Evolutionary conservation across 306 rosid species (phyloP), one percentile per base, ranked within the genome.

Genomic region (Fagus crenata): DNA sequence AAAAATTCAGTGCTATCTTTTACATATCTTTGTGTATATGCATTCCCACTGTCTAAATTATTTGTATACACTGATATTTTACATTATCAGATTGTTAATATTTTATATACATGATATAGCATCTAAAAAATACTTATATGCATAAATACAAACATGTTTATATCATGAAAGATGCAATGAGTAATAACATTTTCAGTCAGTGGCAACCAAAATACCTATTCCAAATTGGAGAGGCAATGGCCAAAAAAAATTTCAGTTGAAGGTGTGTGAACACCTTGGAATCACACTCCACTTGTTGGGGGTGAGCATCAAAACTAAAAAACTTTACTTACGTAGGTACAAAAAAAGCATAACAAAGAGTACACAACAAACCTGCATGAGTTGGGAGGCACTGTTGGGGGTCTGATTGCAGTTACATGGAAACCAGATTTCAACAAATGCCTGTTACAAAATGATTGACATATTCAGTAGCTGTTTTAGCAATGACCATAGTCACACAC

Each of bases 371-470:
- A 95, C 98, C 98, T 90, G 98, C 98, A 92, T 13, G 96, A 90
- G 86, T 92, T 92, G 49, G 95, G 93, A 59, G 97, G 92, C 86
- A 95, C 98, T 0, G 96, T 89, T 58, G 98, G 98, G 53, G 98
- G 98, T 78, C 96, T 84, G 76, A 95, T 92, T 63, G 98, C 96
- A 39, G 96, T 90, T 76, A 95, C 97, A 18, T 92, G 97, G 77
- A 95, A 92, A 77, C 98, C 98, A 60, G 97, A 87, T 84, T 89
- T 88, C 85, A 95, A 73, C 87, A 92, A 74, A 83, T 90, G 78
- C 85, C 98, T 95, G 91, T 54, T 80, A 61, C 73, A 75, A 33
- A 69, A 86, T 39, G 69, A 58, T 8, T n/a, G 12, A 77, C 35
- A 72, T 22, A 73, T 33, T 83, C 36, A 78, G 84, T 70, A 28